Base-by-base conservation (phyloP, 208 protist genomes). In the Leishmania tropica region DNA sequence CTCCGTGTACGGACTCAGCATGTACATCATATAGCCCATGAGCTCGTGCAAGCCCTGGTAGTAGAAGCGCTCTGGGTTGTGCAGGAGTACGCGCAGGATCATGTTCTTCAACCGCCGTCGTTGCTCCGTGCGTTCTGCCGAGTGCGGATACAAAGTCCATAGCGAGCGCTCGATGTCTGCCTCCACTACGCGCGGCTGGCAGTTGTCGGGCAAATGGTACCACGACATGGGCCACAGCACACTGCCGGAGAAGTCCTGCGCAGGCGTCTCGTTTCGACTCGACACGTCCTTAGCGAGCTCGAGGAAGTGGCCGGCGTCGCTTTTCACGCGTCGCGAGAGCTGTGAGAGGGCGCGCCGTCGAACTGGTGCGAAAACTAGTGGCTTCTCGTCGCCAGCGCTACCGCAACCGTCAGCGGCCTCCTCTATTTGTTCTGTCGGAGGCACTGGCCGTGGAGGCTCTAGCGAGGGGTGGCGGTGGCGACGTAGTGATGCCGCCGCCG, bases 21-120 rank as follows among this genome's bases (percentile, higher is more conserved):
- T 84, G 80, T 93, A 96, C 90, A 96, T 89, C 45, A 96, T 81
- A 76, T 92, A 96, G 47, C 93, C 95, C 76, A 97, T 88, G 24
- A 97, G 80, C 81, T 97, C 95, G 75, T 97, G 91, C 76, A 97
- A 84, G 0, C 95, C 95, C 83, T 97, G 95, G 42, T 95, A 96
- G 81, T 97, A 97, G 84, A 92, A 83, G 54, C 83, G 83, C 48
- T 95, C 85, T 1, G 79, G 83, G 62, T 92, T 88, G 79, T 90
- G 81, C 3, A 85, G 78, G 21, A 97, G 88, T 4, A 94, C 80
- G 48, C 89, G 89, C 56, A 94, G 70, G 11, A 97, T 60, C 64
- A 92, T 91, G 19, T 83, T 75, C 72, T 91, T 88, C 21, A 97
- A 81, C 3, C 81, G 37, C 31, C 70, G 74, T 17, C 95, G 92